phyloP scores from a whole-genome alignment of 1,284 basidiomycete species.

The Irpex sp. region DNA sequence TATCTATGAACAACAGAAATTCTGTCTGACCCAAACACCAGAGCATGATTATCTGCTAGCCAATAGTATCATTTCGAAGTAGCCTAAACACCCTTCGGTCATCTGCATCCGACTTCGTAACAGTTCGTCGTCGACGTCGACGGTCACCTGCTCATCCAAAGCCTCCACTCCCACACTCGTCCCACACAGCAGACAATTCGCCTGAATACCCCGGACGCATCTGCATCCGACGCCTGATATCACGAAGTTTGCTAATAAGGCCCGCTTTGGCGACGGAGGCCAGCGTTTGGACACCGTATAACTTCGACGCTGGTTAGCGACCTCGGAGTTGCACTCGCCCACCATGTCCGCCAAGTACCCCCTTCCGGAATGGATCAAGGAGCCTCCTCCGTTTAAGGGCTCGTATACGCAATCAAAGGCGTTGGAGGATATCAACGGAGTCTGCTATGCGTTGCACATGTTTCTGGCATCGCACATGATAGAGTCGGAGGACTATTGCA shows the following conservation, averaged over 20 bases:
- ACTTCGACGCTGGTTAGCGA: neutral
- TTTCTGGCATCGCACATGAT: slow-evolving; percentile 89
- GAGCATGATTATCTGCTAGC: no score
- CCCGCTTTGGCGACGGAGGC: neutral
- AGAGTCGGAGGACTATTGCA: slow-evolving; percentile 78
- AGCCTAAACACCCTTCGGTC: neutral
- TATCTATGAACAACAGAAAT: no score
- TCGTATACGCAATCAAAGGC: slow-evolving; percentile 43
- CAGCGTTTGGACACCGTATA: neutral
- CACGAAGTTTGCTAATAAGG: neutral
- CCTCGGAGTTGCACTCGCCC: neutral
- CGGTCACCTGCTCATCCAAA: neutral
- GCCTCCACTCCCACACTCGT: neutral
- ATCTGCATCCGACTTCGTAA: neutral
- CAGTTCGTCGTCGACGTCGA: neutral
- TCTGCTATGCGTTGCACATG: slow-evolving; percentile 65
- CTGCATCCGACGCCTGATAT: neutral
- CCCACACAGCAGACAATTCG: neutral
- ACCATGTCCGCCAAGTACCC: slow-evolving; percentile 7
- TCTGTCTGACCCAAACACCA: no score
- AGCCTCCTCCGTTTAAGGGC: slow-evolving; percentile 19
- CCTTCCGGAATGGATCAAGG: slow-evolving; percentile 11
- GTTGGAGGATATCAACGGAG: slow-evolving; percentile 57
- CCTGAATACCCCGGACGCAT: neutral
- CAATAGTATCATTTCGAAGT: no score